Evolutionary conservation across 352 stramenopile genomes (phyloP).

Genomic region (Phytophthora cryptogea): DNA sequence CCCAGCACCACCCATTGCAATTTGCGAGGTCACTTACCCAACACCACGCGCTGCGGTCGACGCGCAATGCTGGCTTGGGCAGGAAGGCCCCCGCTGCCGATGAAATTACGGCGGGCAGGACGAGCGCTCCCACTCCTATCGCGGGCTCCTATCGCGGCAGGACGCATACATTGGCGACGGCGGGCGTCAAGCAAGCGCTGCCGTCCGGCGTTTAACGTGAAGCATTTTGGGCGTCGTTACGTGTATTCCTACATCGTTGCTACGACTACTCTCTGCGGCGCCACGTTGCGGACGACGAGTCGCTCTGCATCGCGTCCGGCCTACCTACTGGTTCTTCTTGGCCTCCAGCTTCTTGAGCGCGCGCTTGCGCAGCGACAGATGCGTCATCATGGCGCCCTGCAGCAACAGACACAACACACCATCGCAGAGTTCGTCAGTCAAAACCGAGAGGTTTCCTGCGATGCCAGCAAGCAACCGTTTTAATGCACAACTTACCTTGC

Average conservation of each 20-base stretch:
- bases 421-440: conserved; percentile 16
- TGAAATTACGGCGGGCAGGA: conserved; percentile 9
- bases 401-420: conserved; percentile 21
- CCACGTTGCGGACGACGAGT: conserved; percentile 8
- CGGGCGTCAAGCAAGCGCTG: background rate
- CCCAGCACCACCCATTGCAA: conserved; percentile 12
- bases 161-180: conserved; percentile 26
- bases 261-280: background rate
- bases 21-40: conserved; percentile 6
- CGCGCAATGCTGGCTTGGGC: conserved; percentile 6
- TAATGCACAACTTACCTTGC: conserved; percentile 67
- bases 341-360: conserved; percentile 87
- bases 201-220: background rate
- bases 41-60: conserved; percentile 8
- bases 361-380: conserved; percentile 83
- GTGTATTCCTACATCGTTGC: too few relatives aligned
- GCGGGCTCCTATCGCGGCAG: background rate
- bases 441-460: background rate
- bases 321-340: conserved; percentile 79
- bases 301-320: background rate
- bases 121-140: conserved; percentile 5
- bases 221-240: background rate
- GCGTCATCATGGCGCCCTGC: conserved; percentile 72
- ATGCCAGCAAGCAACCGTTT: background rate
- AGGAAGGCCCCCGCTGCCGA: background rate